Conservation (phyloP, 805 yeast species). For the Cyberlindnera japonica region DNA sequence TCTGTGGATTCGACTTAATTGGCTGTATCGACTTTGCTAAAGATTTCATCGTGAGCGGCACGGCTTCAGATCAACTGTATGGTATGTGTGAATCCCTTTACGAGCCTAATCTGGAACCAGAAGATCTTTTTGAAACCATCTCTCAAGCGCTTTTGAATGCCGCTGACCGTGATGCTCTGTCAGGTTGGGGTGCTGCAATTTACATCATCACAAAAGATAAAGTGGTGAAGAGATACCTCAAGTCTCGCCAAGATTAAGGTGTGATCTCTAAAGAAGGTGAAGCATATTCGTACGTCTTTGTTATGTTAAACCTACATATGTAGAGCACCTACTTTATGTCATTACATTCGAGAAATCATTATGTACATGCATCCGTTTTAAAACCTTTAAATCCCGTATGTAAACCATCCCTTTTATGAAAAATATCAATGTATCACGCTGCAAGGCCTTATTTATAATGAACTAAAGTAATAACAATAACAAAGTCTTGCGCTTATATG, state of each 20-base stretch:
- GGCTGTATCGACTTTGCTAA: slow-evolving; percentile 95
- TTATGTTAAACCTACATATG: slow-evolving; percentile 1
- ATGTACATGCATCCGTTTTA: slow-evolving; percentile 4
- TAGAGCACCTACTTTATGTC: background rate
- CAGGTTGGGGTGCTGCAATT: slow-evolving; percentile 89
- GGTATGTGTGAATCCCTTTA: slow-evolving; percentile 98
- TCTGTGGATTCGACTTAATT: slow-evolving; percentile 93
- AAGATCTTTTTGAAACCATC: slow-evolving; percentile 91
- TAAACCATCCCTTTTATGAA: background rate
- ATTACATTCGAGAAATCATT: too few species aligned
- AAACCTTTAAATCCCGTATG: slow-evolving; percentile 2
- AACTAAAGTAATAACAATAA: background rate
- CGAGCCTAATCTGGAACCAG: slow-evolving; percentile 92
- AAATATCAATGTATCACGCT: too few species aligned
- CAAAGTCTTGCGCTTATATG: background rate
- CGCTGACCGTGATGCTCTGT: slow-evolving; percentile 53
- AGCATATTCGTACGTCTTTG: slow-evolving; percentile 3
- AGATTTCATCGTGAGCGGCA: slow-evolving; percentile 93
- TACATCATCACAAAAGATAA: slow-evolving; percentile 89
- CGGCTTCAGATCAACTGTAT: slow-evolving; percentile 93
- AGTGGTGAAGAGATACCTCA: slow-evolving; percentile 59
- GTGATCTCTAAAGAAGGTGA: background rate
- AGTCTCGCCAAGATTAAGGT: slow-evolving; percentile 85
- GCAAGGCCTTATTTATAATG: too few species aligned
- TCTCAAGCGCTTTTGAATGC: slow-evolving; percentile 69